Evolutionary conservation across 139 green algal genomes (phyloP), one percentile per base, ranked within the genome.

Genomic region (Picochlorum sp.): DNA sequence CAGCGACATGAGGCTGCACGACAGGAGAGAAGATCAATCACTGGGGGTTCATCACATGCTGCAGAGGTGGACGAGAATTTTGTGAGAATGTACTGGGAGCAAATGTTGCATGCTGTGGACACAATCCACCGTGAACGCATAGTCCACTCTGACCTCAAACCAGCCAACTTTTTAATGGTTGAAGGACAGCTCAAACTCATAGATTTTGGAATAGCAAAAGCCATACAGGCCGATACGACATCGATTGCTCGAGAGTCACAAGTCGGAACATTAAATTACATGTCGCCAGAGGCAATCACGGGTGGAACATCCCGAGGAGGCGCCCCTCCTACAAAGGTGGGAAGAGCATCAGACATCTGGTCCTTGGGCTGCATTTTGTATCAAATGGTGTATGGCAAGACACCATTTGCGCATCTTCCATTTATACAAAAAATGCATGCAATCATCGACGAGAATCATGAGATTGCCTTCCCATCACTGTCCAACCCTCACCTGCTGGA

Each of bases 211-310:
- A 98, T 98, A 69, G 92, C 92, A 56, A 96, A 95, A 72, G 79
- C 83, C 51, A 97, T 98, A 56, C 47, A 54, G n/a, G 47, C 47
- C 49, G 84, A 97, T 82, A 95, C 89, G 38, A 98, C 92, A 26
- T 89, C 82, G 69, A 97, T 98, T 65, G 83, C 85, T 11, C 70
- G 89, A 0, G 90, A 97, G 80, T 82, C 79, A 50, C 88, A 95
- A 74, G 88, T 97, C 4, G 92, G 92, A 49, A 98, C 92, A 6
- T 78, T 98, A 2, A 98, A 97, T 79, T 98, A 98, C 85, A 98
- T 98, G 92, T 89, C 82, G 1, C 92, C 92, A 6, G 92, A 98
- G 72, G 88, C 92, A 28, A 92, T 98, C 67, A 72, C 92, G 58
- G 86, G 84, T 13, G 89, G 89, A 18, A 74, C 64, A 51, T 85